Evolutionary conservation across 345 rosid genomes (phyloP).

Genomic region (Streptanthus diversifolius): DNA sequence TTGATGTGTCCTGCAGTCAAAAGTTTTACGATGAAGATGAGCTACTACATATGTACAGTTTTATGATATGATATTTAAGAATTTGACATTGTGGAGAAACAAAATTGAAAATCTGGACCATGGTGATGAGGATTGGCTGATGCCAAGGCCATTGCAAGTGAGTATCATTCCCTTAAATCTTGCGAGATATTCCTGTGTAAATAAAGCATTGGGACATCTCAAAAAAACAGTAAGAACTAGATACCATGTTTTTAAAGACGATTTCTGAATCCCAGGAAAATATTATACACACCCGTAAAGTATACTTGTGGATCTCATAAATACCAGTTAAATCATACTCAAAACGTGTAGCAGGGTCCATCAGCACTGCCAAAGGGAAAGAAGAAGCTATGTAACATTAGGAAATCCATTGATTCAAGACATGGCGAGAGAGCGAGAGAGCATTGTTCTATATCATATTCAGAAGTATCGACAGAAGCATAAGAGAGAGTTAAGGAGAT

Average conservation of each 20-base stretch:
- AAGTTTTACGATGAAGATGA: not conserved
- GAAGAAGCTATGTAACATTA: not conserved
- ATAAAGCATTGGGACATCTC: slow-evolving; percentile 1
- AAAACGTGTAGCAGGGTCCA: slow-evolving; percentile 68
- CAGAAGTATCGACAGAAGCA: not conserved
- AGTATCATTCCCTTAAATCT: slow-evolving; percentile 91
- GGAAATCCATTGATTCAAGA: not conserved
- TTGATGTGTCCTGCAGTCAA: slow-evolving; percentile 47
- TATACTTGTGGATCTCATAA: slow-evolving; percentile 74
- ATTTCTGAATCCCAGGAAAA: not conserved
- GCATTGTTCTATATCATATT: not conserved
- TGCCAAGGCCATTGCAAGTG: slow-evolving; percentile 91
- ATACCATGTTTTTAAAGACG: not conserved
- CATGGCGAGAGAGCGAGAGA: not conserved
- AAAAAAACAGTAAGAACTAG: not conserved
- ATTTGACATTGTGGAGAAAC: slow-evolving; percentile 7
- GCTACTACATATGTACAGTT: slow-evolving; percentile 6
- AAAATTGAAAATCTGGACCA: slow-evolving; percentile 31
- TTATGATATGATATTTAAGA: slow-evolving; percentile 7
- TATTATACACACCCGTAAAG: slow-evolving; percentile 54
- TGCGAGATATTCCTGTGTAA: slow-evolving; percentile 70
- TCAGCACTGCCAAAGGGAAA: slow-evolving; percentile 52
- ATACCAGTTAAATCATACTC: slow-evolving; percentile 78
- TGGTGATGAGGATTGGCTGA: slow-evolving; percentile 49
- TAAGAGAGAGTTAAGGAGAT: not conserved